Percentiles rank a stretch among this genome's conserved stretches.
Evolutionary conservation across 495 filamentous ascomycete species (phyloP).

Genomic region (Tuber calosporum): DNA sequence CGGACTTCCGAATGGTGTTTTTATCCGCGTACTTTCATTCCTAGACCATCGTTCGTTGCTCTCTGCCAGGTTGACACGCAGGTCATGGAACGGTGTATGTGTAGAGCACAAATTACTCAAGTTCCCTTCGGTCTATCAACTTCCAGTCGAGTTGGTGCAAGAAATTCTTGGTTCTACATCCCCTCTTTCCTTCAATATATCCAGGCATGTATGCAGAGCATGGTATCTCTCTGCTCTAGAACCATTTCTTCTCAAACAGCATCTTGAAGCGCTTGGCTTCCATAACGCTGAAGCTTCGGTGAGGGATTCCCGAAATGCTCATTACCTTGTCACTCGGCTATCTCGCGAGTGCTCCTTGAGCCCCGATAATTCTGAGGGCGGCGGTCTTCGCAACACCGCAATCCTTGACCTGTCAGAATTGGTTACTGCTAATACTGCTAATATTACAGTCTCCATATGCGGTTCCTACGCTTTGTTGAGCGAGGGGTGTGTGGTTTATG

Average conservation of each 20-base stretch:
- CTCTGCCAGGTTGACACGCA: conserved; percentile 15
- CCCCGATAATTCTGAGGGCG: conserved; percentile 48
- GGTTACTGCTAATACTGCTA: conserved; percentile 17
- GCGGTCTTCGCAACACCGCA: conserved; percentile 43
- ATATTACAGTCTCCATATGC: conserved; percentile 46
- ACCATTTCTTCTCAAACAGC: conserved; percentile 46
- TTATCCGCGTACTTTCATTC: conserved; percentile 15
- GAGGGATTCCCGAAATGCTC: conserved; percentile 35
- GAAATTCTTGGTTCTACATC: conserved; percentile 52
- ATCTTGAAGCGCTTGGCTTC: conserved; percentile 58
- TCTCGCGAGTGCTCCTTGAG: conserved; percentile 56
- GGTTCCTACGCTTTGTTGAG: conserved; percentile 55
- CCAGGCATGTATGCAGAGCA: conserved; percentile 56
- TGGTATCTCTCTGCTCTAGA: conserved; percentile 64
- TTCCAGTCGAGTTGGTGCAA: conserved; percentile 59
- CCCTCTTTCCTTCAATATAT: conserved; percentile 59
- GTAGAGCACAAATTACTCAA: conserved; percentile 17
- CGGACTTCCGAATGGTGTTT: conserved; percentile 12
- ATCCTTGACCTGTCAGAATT: conserved; percentile 39
- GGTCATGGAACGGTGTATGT: conserved; percentile 20
- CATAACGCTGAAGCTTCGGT: conserved; percentile 49
- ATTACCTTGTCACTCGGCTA: conserved; percentile 52
- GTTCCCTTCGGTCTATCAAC: conserved; percentile 34
- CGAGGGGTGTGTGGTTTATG: conserved; percentile 54
- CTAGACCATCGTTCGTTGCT: conserved; percentile 26